A percentile compares a stretch with the other conserved stretches of the same genome.
Evolutionary conservation across 1,284 basidiomycete species (phyloP).

Genomic region (Coniferiporia weirii): DNA sequence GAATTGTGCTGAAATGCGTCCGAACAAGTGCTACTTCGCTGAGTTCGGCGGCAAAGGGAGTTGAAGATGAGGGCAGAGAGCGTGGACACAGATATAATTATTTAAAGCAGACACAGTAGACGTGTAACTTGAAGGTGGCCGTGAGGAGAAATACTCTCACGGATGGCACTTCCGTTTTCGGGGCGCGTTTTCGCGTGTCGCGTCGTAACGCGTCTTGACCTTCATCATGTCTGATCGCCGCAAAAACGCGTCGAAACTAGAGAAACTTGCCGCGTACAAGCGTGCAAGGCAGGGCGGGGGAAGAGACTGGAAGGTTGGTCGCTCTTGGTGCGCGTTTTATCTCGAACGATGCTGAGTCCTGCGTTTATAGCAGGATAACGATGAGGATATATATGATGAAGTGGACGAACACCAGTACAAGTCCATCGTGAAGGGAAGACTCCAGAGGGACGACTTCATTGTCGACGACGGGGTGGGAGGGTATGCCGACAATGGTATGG

Average conservation of each 20-base stretch:
- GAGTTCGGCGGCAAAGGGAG: too few relatives aligned
- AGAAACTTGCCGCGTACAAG: slow-evolving; percentile 32
- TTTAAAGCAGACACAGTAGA: not conserved
- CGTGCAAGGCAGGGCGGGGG: slow-evolving; percentile 33
- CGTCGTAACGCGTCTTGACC: slow-evolving; percentile 7
- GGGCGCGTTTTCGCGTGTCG: slow-evolving; percentile 7
- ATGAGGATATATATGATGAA: slow-evolving; percentile 83
- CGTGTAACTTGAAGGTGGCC: not conserved
- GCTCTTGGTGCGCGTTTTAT: slow-evolving; percentile 14
- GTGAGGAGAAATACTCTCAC: not conserved
- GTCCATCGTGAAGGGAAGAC: slow-evolving; percentile 76
- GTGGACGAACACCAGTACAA: slow-evolving; percentile 91
- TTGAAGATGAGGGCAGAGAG: too few relatives aligned
- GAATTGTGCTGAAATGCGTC: too few relatives aligned
- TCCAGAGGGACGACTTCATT: slow-evolving; percentile 93
- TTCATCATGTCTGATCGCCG: slow-evolving; percentile 20
- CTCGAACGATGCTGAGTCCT: slow-evolving; percentile 1
- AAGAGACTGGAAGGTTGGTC: slow-evolving; percentile 32
- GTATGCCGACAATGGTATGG: slow-evolving; percentile 95
- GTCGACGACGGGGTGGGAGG: slow-evolving; percentile 90
- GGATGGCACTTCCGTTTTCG: not conserved
- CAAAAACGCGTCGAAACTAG: slow-evolving; percentile 27
- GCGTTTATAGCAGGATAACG: slow-evolving; percentile 48
- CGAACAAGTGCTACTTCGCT: too few relatives aligned
- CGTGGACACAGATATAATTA: too few relatives aligned